phyloP scores from a whole-genome alignment of 2,329 filamentous ascomycete species.

The Fusarium cyanostomum region DNA sequence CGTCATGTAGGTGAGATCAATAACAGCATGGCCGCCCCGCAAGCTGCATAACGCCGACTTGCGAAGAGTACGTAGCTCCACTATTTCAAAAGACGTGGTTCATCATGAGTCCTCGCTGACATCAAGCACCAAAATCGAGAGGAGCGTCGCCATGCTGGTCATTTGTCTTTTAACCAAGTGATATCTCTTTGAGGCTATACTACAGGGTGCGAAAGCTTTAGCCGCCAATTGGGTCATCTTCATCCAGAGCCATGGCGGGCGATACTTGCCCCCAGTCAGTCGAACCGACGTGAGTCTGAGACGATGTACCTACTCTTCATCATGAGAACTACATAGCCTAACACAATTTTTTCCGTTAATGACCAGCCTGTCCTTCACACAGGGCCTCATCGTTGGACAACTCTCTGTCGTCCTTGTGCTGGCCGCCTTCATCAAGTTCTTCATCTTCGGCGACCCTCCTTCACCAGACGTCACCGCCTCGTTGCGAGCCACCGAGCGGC shows the following conservation, averaged over 20 bases:
- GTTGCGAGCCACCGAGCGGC: conserved; percentile 77
- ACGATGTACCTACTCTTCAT: conserved; percentile 6
- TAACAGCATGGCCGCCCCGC: conserved; percentile 37
- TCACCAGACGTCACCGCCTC: conserved; percentile 83
- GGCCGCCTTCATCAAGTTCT: conserved; percentile 98
- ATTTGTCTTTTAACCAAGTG: not conserved
- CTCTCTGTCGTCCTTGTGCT: conserved; percentile 90
- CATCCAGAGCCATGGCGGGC: conserved; percentile 47
- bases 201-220: not conserved
- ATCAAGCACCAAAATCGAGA: conserved; percentile 17
- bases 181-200: not conserved
- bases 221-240: not conserved
- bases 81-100: conserved; percentile 10
- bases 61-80: conserved; percentile 1
- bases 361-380: conserved; percentile 83
- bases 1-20: conserved; percentile 26
- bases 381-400: conserved; percentile 92
- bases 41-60: conserved; percentile 30
- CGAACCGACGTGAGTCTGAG: conserved; percentile 54
- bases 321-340: conserved; percentile 10
- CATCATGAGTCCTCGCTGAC: conserved; percentile 27
- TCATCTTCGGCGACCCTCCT: conserved; percentile 96
- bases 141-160: conserved; percentile 9
- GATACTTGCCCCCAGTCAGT: conserved; percentile 54
- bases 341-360: not conserved